Evolutionary conservation across 2,329 filamentous ascomycete species (phyloP), one percentile per base, ranked within the genome.

Genomic region (Diaporthe humulicola): DNA sequence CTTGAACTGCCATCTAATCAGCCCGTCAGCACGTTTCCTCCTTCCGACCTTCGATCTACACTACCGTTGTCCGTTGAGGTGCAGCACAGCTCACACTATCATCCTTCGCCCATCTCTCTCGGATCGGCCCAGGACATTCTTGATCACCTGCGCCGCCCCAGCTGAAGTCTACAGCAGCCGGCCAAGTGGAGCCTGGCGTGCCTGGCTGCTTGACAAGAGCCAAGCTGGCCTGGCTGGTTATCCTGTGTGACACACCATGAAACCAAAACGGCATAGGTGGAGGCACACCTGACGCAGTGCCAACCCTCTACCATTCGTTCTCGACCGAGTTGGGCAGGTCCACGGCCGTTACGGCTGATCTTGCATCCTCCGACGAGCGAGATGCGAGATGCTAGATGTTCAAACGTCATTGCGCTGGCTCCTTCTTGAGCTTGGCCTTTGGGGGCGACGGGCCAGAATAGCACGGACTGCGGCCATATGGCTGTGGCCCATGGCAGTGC

Each of bases 261-360:
- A 69, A 69, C 64, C 64, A 69, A 69, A 54, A 40, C 64, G 64
- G 64, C 64, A 19, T 69, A 69, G 64, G 64, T 40, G 48, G 64
- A 54, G 64, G 64, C 64, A 54, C 64, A 69, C 48, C 64, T 69
- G 64, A 69, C 64, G 64, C 64, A 69, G 64, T 69, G 64, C 64
- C 64, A 69, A 69, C 33, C 64, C 64, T 69, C 64, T 52, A n/a
- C 64, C 64, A 52, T n/a, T 30, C 30, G 22, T 17, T 64, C 25
- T 14, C 25, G 60, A 17, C 60, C 40, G 25, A 45, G 36, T 61
- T 42, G n/a, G 58, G 38, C 58, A 30, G 22, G 58, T 45, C 38
- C n/a, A 50, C 25, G 42, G 61, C 33, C 22, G 28, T 36, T 30
- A 33, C 45, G 45, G 61, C 45, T 67, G 45, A 69, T 54, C 64